These are phyloP conservation scores for Curvularia eragrostidis DNA, from an alignment of 2,329 filamentous ascomycete species.

Conservation along the genomic window DNA sequence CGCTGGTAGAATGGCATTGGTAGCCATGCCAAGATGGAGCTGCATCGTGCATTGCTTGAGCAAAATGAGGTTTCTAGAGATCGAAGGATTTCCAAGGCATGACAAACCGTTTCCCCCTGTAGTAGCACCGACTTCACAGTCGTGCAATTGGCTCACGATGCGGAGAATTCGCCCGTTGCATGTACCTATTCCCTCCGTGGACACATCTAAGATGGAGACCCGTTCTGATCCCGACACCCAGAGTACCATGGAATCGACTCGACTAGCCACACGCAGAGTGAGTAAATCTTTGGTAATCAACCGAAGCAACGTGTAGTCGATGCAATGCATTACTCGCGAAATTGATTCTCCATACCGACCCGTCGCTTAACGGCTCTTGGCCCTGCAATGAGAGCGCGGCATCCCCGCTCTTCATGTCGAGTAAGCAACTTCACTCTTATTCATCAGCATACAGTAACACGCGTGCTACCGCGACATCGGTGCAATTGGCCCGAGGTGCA, in stretches of 20 bases:
- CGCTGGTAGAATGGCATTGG: constrained; percentile 5
- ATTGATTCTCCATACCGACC: constrained; percentile 6
- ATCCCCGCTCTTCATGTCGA: constrained; percentile 19
- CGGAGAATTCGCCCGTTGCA: background rate
- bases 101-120: constrained; percentile 22
- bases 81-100: constrained; percentile 14
- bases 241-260: background rate
- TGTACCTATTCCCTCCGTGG: background rate
- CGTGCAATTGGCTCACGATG: background rate
- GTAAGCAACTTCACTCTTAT: constrained; percentile 29
- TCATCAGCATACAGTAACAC: constrained; percentile 27
- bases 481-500: background rate
- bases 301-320: background rate
- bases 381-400: constrained; percentile 13
- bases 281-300: constrained; percentile 33
- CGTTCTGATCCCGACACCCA: constrained; percentile 1
- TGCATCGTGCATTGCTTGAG: constrained; percentile 7
- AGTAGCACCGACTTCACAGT: background rate
- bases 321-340: background rate
- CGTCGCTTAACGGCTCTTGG: constrained; percentile 22
- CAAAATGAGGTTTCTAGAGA: background rate
- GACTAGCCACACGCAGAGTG: constrained; percentile 9
- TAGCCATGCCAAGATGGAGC: constrained; percentile 10
- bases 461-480: background rate
- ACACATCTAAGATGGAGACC: background rate